These are phyloP conservation scores for Solanum pennellii DNA, from an alignment of 257 asterid species.

Conservation along the genomic window DNA sequence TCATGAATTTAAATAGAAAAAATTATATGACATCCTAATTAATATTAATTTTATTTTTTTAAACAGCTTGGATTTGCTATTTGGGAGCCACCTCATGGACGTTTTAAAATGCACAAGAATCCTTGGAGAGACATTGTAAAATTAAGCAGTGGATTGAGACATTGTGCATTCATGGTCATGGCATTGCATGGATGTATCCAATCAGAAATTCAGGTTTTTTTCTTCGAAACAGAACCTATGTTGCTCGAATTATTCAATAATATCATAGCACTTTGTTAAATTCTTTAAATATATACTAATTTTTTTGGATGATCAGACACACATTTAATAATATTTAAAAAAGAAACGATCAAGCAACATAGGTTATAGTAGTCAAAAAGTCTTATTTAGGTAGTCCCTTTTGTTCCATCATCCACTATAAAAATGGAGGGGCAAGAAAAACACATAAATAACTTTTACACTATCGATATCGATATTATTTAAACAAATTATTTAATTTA, in stretches of 20 bases:
- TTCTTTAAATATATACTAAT: neutral
- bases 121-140: slow-evolving; percentile 36
- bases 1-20: neutral
- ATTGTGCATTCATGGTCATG: slow-evolving; percentile 47
- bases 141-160: slow-evolving; percentile 36
- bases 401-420: neutral
- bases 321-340: neutral
- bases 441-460: neutral
- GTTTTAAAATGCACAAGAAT: slow-evolving; percentile 21
- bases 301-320: neutral
- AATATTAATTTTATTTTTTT: neutral
- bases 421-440: neutral
- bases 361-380: neutral
- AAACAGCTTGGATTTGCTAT: slow-evolving; percentile 34
- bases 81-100: slow-evolving; percentile 55
- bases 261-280: rapidly evolving
- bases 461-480: neutral
- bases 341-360: neutral
- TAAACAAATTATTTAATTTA: neutral
- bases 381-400: neutral
- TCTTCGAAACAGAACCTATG: no score
- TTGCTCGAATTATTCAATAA: neutral
- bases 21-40: neutral
- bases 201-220: slow-evolving; percentile 34
- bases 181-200: slow-evolving; percentile 39